Percentiles rank a stretch among this genome's conserved stretches.
Conservation (phyloP, 805 yeast species). For the Blastobotrys parvus region DNA sequence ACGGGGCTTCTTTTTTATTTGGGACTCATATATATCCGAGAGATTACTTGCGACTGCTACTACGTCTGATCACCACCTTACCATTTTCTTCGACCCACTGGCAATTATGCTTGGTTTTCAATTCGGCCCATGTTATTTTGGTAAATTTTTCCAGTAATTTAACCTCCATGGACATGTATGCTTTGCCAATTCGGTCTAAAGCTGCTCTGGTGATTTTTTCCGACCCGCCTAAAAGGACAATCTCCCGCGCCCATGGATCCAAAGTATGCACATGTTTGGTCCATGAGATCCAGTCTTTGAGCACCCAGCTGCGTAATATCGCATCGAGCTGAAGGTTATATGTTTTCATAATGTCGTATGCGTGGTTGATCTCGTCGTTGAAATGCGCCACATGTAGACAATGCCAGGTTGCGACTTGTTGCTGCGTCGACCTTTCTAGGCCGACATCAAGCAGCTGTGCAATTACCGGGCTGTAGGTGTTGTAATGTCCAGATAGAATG, state of each 20-base stretch:
- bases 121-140: background rate
- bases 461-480: slow-evolving; percentile 49
- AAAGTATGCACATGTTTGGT: slow-evolving; percentile 3
- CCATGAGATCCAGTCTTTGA: slow-evolving; percentile 12
- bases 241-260: slow-evolving; percentile 3
- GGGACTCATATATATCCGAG: too few species aligned
- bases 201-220: slow-evolving; percentile 5
- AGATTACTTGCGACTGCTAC: too few species aligned
- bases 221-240: slow-evolving; percentile 7
- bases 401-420: slow-evolving; percentile 36
- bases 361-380: slow-evolving; percentile 12
- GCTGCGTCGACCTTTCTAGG: slow-evolving; percentile 24
- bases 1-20: too few species aligned
- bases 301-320: slow-evolving; percentile 8
- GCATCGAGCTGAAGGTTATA: slow-evolving; percentile 4
- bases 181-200: slow-evolving; percentile 8
- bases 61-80: background rate
- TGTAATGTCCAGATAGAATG: slow-evolving; percentile 39
- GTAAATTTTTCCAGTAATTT: background rate
- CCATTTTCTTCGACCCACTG: background rate
- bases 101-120: background rate
- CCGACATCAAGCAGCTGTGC: slow-evolving; percentile 32
- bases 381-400: slow-evolving; percentile 34
- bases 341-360: slow-evolving; percentile 13
- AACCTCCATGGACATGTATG: slow-evolving; percentile 6